A percentile compares a stretch with the other conserved stretches of the same genome.
phyloP scores from a whole-genome alignment of 73 alveolate genomes.

The Tetrahymena borealis region DNA sequence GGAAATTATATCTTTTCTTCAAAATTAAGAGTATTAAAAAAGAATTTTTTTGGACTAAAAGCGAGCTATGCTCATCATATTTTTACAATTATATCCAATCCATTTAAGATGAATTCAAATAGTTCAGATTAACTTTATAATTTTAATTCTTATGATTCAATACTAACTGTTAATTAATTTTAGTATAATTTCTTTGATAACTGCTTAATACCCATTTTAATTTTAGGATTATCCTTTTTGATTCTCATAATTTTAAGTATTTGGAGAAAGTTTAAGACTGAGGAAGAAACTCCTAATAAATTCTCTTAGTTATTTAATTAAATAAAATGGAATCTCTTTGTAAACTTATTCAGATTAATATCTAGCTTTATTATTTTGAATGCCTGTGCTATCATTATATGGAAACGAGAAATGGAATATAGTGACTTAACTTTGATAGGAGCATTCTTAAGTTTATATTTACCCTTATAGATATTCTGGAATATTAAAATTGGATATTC shows the following conservation, averaged over 20 bases:
- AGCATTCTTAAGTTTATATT: not conserved
- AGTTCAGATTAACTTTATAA: too few relatives aligned
- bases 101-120: not conserved
- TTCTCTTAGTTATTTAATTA: not conserved
- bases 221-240: not conserved
- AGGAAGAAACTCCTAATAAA: not conserved
- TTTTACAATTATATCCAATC: not conserved
- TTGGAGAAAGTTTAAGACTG: not conserved
- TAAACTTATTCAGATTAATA: not conserved
- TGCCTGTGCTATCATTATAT: not conserved
- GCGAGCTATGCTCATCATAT: not conserved
- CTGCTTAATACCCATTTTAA: not conserved
- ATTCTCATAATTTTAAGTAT: not conserved
- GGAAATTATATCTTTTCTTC: not conserved
- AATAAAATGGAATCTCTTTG: not conserved
- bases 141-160: not conserved
- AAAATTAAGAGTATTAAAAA: not conserved
- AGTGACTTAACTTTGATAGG: not conserved
- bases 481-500: not conserved
- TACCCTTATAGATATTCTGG: not conserved
- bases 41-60: not conserved
- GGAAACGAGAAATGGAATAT: not conserved
- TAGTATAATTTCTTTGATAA: not conserved
- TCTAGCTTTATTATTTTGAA: not conserved
- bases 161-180: not conserved